Conservation (phyloP, 257 asterid species). For the Plantago major region DNA sequence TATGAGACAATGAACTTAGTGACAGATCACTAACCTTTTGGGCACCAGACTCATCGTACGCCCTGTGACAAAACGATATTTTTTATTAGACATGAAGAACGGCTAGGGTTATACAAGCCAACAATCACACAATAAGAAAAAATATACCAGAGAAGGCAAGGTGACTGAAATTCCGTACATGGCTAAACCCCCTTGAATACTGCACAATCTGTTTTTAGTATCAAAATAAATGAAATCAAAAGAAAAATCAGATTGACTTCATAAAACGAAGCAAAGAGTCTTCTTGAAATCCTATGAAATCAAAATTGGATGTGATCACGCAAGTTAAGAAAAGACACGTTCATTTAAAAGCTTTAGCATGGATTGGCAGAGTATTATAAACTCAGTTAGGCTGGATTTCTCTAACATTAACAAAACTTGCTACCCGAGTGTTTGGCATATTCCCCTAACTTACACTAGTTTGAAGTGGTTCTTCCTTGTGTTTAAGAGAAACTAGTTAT, state of each 20-base stretch:
- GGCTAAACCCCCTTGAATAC: slow-evolving; percentile 30
- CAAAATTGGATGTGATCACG: too few species aligned
- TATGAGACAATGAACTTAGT: too few species aligned
- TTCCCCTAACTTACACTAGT: too few species aligned
- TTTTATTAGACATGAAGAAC: background rate
- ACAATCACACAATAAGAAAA: background rate
- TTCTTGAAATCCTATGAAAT: too few species aligned
- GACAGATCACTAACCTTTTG: slow-evolving; percentile 45
- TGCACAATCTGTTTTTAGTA: slow-evolving; percentile 40
- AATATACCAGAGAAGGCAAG: slow-evolving; percentile 49
- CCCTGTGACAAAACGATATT: slow-evolving; percentile 39
- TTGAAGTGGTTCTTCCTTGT: too few species aligned
- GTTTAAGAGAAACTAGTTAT: too few species aligned
- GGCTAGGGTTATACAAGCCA: background rate
- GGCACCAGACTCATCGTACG: slow-evolving; percentile 28
- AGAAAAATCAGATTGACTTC: background rate
- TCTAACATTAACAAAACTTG: too few species aligned
- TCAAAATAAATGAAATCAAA: slow-evolving; percentile 15
- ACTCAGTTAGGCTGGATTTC: too few species aligned
- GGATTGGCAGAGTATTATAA: background rate
- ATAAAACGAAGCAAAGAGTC: too few species aligned
- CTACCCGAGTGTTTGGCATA: too few species aligned
- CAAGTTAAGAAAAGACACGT: too few species aligned
- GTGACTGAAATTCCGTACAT: slow-evolving; percentile 42
- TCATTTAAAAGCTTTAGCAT: too few species aligned